phyloP scores from a whole-genome alignment of 1,284 basidiomycete genomes.

The Fomes fomentarius region DNA sequence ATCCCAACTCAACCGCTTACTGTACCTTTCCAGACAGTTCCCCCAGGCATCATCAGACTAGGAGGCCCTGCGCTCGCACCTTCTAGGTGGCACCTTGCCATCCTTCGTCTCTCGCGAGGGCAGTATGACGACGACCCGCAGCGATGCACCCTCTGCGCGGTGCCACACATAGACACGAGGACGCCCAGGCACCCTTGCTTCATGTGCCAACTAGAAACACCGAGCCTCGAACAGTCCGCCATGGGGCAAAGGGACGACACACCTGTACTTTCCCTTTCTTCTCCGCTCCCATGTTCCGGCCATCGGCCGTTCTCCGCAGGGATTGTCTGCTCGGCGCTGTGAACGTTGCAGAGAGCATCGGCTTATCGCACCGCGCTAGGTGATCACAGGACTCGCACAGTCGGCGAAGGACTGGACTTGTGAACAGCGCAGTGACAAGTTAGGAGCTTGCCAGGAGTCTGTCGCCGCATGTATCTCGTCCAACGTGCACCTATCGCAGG shows the following conservation, averaged over 20 bases:
- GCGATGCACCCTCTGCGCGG: not conserved
- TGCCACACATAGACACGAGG: not conserved
- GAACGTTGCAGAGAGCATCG: not conserved
- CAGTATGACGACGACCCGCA: not conserved
- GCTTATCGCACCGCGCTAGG: not conserved
- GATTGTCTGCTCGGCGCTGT: not conserved
- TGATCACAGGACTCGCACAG: slow-evolving; percentile 1
- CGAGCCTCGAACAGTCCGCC: slow-evolving; percentile 5
- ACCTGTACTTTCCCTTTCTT: not conserved
- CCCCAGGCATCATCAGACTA: too few species aligned
- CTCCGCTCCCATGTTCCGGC: not conserved
- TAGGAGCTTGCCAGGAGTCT: not conserved
- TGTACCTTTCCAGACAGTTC: too few species aligned
- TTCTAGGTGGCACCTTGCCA: too few species aligned
- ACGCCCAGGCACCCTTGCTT: not conserved
- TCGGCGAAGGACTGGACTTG: not conserved
- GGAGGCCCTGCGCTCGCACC: too few species aligned
- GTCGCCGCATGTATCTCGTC: not conserved
- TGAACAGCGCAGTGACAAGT: not conserved
- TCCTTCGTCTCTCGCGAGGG: not conserved
- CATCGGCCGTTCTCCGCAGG: slow-evolving; percentile 6
- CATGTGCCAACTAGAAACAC: not conserved
- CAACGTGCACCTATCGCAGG: not conserved
- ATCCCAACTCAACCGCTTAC: too few species aligned
- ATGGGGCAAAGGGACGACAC: slow-evolving; percentile 11